A percentile compares a stretch with the other conserved stretches of the same genome.
These are phyloP conservation scores for Talaromyces rugulosus DNA, from an alignment of 2,329 filamentous ascomycete species.

Conservation along the genomic window DNA sequence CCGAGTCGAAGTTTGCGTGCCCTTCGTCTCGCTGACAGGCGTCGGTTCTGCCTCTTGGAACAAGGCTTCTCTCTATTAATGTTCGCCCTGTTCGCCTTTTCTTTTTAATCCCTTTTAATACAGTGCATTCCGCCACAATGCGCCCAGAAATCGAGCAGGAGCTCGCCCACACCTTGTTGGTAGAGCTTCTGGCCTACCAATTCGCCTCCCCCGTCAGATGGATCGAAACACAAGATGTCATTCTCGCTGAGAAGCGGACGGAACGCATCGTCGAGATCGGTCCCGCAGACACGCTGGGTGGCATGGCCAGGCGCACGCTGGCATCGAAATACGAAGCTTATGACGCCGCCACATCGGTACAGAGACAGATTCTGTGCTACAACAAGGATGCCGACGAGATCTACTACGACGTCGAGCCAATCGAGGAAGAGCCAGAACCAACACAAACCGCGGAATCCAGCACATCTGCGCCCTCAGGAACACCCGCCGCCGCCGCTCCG, in stretches of 20 bases:
- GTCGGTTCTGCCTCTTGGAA: slow-evolving; percentile 1
- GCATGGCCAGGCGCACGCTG: slow-evolving; percentile 94
- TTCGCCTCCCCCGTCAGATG: slow-evolving; percentile 98
- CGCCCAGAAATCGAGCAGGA: slow-evolving; percentile 99
- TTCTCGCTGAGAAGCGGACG: slow-evolving; percentile 90
- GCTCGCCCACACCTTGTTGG: slow-evolving; percentile 94
- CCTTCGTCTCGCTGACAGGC: slow-evolving; percentile 12
- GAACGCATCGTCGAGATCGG: slow-evolving; percentile 98
- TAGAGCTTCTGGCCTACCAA: slow-evolving; percentile 98
- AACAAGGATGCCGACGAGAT: slow-evolving; percentile 99
- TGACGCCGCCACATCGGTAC: slow-evolving; percentile 92
- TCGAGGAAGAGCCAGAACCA: slow-evolving; percentile 79
- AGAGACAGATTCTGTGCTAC: slow-evolving; percentile 97
- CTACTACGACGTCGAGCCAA: slow-evolving; percentile 95
- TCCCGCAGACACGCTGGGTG: slow-evolving; percentile 91
- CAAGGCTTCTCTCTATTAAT: slow-evolving; percentile 3
- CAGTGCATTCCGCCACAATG: slow-evolving; percentile 55
- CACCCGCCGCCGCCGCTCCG: slow-evolving; percentile 45
- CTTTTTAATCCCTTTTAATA: slow-evolving; percentile 10
- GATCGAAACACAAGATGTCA: slow-evolving; percentile 99
- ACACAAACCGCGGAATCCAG: slow-evolving; percentile 32
- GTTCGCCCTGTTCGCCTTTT: slow-evolving; percentile 2
- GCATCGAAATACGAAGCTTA: slow-evolving; percentile 98
- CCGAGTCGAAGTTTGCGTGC: neutral
- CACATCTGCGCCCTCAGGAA: slow-evolving; percentile 34